These are phyloP conservation scores for Yarrowia galli DNA, from an alignment of 1,139 yeast genomes.

Conservation along the genomic window DNA sequence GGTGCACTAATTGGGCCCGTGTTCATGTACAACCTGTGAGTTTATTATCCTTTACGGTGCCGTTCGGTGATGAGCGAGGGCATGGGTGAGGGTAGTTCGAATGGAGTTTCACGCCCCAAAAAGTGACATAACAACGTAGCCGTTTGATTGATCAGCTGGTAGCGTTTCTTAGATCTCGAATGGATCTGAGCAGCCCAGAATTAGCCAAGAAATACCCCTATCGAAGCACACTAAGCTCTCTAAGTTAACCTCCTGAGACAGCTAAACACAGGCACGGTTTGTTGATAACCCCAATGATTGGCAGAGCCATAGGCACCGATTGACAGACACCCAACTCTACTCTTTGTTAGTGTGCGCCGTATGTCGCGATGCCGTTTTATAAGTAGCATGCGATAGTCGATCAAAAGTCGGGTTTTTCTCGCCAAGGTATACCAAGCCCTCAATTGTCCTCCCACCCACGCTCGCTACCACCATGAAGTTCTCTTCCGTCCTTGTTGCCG, in stretches of 20 bases:
- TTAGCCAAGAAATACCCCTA: not conserved
- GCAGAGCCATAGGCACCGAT: slow-evolving; percentile 13
- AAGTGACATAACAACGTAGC: too few species aligned
- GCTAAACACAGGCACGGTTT: slow-evolving; percentile 28
- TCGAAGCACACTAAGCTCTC: not conserved
- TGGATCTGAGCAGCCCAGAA: too few species aligned
- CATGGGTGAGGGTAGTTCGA: too few species aligned
- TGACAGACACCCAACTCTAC: slow-evolving; percentile 6
- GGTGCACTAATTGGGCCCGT: slow-evolving; percentile 21
- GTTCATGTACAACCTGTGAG: not conserved
- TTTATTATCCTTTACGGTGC: slow-evolving; percentile 20
- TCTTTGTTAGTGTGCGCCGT: slow-evolving; percentile 11
- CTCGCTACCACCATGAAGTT: slow-evolving; percentile 7
- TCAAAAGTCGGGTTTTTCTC: not conserved
- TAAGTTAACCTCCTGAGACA: slow-evolving; percentile 22
- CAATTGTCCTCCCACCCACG: not conserved
- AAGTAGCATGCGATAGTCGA: slow-evolving; percentile 1
- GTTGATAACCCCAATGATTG: slow-evolving; percentile 20
- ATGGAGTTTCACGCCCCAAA: too few species aligned
- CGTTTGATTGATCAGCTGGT: not conserved
- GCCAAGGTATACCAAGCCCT: slow-evolving; percentile 1
- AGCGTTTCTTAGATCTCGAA: not conserved
- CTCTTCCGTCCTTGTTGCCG: not conserved
- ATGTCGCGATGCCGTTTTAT: slow-evolving; percentile 4
- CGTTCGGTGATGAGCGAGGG: not conserved